phyloP scores from a whole-genome alignment of 176 grass and related monocot genomes.

The Cenchrus fungigraminus region DNA sequence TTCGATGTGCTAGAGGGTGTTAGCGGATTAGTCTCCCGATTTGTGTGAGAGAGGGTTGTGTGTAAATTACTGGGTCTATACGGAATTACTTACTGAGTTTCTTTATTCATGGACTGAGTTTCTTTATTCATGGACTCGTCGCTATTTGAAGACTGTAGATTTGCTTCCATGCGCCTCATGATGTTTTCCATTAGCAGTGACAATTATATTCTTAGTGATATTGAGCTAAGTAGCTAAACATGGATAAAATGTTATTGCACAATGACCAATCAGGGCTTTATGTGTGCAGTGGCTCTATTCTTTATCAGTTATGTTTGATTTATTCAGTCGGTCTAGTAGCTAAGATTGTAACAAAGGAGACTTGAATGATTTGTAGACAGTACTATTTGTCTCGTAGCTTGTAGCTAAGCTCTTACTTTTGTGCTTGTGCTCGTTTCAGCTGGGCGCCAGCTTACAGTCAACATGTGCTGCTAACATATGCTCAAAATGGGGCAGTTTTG shows the following conservation, averaged over 20 bases:
- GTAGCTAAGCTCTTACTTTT: neutral
- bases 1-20: neutral
- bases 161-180: neutral
- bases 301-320: neutral
- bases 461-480: constrained; percentile 18
- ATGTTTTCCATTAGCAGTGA: neutral
- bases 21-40: neutral
- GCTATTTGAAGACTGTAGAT: neutral
- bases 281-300: neutral
- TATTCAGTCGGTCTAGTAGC: neutral
- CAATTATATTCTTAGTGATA: neutral
- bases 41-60: no score
- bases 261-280: neutral
- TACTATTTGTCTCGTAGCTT: neutral
- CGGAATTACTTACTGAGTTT: neutral
- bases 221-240: neutral
- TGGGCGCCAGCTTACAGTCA: constrained; percentile 18
- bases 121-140: neutral
- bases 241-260: neutral
- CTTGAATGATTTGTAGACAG: neutral
- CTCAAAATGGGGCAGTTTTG: constrained; percentile 36
- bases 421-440: constrained; percentile 15
- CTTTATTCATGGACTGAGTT: no score
- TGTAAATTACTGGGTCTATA: no score
- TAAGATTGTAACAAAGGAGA: neutral